Conservation (phyloP, 2,329 filamentous ascomycete species). For the Clonostachys sp. region DNA sequence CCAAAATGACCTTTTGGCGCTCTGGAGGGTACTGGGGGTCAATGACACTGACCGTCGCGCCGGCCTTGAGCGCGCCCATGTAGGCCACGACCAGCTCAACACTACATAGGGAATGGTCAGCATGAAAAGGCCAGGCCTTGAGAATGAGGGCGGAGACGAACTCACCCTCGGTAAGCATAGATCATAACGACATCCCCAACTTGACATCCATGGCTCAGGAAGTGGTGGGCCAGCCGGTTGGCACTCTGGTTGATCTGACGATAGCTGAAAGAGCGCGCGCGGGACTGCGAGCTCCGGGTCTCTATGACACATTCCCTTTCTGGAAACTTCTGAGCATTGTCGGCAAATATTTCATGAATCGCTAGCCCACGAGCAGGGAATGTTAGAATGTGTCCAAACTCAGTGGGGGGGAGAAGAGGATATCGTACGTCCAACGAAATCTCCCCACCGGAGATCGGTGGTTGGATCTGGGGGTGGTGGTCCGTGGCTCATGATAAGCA, state of each 20-base stretch:
- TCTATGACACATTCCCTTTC: constrained; percentile 48
- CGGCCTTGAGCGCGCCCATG: constrained; percentile 68
- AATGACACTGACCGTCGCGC: constrained; percentile 61
- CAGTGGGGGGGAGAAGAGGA: too few species aligned
- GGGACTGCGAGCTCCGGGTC: constrained; percentile 30
- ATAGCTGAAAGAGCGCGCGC: constrained; percentile 73
- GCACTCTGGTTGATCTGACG: constrained; percentile 80
- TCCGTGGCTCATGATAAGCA: too few species aligned
- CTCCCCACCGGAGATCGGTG: constrained; percentile 61
- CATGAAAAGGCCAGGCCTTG: too few species aligned
- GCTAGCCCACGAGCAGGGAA: constrained; percentile 14
- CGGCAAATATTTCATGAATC: constrained; percentile 67
- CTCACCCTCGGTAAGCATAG: constrained; percentile 58
- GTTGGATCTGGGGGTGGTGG: constrained; percentile 56
- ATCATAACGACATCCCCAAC: constrained; percentile 91
- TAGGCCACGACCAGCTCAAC: constrained; percentile 65
- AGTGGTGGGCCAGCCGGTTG: constrained; percentile 74
- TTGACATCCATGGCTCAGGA: constrained; percentile 67
- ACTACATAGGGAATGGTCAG: constrained; percentile 33
- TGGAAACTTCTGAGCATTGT: constrained; percentile 64
- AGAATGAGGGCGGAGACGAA: too few species aligned
- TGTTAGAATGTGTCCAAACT: too few species aligned
- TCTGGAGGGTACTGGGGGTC: constrained; percentile 52
- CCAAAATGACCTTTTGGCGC: constrained; percentile 57
- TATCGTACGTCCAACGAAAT: constrained; percentile 41